These are phyloP conservation scores for Naganishia cerealis DNA, from an alignment of 1,284 basidiomycete genomes.

Conservation along the genomic window DNA sequence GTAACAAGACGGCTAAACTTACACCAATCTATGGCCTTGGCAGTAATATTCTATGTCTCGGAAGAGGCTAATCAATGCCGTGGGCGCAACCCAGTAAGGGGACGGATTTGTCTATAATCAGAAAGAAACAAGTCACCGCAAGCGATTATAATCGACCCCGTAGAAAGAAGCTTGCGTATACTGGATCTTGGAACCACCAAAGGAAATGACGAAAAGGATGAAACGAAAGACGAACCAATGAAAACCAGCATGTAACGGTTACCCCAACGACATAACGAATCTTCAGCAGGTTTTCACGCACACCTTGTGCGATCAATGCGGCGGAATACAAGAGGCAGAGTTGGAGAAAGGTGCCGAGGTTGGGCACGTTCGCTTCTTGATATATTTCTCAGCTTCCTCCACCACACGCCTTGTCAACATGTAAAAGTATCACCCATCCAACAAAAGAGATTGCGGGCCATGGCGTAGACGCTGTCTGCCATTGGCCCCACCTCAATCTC, in stretches of 20 bases:
- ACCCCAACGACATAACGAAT: slow-evolving; percentile 2
- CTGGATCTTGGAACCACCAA: not conserved
- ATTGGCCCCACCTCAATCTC: not conserved
- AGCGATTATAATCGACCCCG: slow-evolving; percentile 25
- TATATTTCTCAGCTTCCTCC: not conserved
- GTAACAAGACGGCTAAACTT: not conserved
- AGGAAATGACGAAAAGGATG: slow-evolving; percentile 6
- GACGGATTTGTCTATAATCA: slow-evolving; percentile 18
- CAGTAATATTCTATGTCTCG: not conserved
- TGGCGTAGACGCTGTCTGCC: not conserved
- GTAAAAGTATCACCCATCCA: not conserved
- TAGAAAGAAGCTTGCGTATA: slow-evolving; percentile 1
- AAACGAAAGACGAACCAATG: not conserved
- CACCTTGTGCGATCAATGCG: not conserved
- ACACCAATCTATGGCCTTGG: not conserved
- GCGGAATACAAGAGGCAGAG: not conserved
- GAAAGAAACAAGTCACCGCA: slow-evolving; percentile 1
- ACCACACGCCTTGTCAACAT: not conserved
- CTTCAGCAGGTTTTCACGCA: not conserved
- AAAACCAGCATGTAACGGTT: not conserved
- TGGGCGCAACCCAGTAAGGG: not conserved
- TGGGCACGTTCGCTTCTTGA: not conserved
- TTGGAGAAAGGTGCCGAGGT: not conserved
- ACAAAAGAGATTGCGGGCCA: not conserved
- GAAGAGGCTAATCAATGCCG: not conserved